phyloP scores from a whole-genome alignment of 352 stramenopile genomes.

The Globisporangium perplexum region DNA sequence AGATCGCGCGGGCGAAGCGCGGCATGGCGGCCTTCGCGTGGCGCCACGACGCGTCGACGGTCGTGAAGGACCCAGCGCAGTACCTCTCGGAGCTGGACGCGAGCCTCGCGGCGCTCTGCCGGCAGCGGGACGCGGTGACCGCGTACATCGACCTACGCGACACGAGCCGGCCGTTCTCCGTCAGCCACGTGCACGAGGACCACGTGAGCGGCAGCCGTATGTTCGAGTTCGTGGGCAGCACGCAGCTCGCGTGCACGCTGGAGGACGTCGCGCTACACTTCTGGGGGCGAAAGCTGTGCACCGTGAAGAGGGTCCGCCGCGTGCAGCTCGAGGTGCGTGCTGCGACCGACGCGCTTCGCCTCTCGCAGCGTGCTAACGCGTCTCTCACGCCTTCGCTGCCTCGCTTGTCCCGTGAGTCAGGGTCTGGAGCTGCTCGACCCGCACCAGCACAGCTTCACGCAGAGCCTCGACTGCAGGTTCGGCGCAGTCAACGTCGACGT shows the following conservation, averaged over 20 bases:
- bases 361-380: too few species aligned
- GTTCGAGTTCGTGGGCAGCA: background rate
- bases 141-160: background rate
- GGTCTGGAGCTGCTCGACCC: background rate
- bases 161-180: background rate
- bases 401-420: too few species aligned
- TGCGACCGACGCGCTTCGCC: too few species aligned
- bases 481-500: background rate
- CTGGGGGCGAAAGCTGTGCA: background rate
- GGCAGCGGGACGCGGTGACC: background rate
- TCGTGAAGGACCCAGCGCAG: background rate
- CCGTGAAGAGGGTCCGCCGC: background rate
- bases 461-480: background rate
- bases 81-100: background rate
- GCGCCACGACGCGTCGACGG: background rate
- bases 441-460: background rate
- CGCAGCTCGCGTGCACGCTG: background rate
- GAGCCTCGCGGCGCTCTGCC: background rate
- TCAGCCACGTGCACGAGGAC: background rate
- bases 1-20: background rate
- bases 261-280: background rate
- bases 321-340: background rate
- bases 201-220: background rate
- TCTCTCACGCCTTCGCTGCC: too few species aligned
- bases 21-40: background rate